These are phyloP conservation scores for Sphaerosporella brunnea DNA, from an alignment of 495 filamentous ascomycete genomes.

Conservation along the genomic window DNA sequence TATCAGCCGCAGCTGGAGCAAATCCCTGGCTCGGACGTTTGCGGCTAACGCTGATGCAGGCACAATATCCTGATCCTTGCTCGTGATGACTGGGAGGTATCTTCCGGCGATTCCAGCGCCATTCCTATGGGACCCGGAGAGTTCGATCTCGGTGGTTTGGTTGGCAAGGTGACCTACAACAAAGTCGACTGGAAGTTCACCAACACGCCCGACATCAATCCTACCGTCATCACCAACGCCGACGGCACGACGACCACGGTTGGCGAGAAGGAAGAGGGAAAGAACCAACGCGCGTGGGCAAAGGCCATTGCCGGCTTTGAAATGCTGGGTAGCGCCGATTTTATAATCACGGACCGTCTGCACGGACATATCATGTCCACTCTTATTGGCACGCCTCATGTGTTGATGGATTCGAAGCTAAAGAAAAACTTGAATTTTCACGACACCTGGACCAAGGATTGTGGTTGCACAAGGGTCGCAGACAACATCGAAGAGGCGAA, in stretches of 20 bases:
- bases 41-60: too few species aligned
- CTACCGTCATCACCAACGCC: too few species aligned
- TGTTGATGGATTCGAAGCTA: constrained; percentile 18
- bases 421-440: constrained; percentile 18
- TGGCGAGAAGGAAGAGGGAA: constrained; percentile 9
- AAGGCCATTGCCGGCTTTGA: constrained; percentile 16
- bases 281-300: constrained; percentile 15
- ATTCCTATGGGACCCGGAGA: constrained; percentile 10
- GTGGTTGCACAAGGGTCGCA: constrained; percentile 12
- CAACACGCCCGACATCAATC: constrained; percentile 9
- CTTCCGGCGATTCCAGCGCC: constrained; percentile 1
- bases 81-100: constrained; percentile 13
- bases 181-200: constrained; percentile 16
- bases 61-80: constrained; percentile 16
- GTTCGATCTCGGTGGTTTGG: constrained; percentile 13
- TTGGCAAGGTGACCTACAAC: constrained; percentile 15
- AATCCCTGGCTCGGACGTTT: too few species aligned
- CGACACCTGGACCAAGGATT: constrained; percentile 19
- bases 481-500: constrained; percentile 11
- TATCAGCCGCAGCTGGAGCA: too few species aligned
- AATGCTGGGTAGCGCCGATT: constrained; percentile 11
- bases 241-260: too few species aligned
- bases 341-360: constrained; percentile 16
- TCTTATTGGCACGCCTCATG: constrained; percentile 17
- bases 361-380: constrained; percentile 18